These are phyloP conservation scores for Flaveria floridana DNA, from an alignment of 140 eudicot species.

Conservation along the genomic window DNA sequence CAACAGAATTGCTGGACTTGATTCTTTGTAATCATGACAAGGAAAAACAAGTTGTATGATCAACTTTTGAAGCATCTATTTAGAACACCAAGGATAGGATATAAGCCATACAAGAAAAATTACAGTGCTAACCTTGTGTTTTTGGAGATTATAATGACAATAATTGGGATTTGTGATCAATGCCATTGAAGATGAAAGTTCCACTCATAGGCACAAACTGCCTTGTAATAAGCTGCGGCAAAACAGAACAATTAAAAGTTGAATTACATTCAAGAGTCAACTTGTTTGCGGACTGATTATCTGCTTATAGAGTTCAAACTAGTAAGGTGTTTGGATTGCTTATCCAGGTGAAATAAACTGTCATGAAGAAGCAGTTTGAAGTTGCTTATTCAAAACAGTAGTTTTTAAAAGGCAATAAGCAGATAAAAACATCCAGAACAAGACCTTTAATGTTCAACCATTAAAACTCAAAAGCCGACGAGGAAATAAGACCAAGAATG, in stretches of 20 bases:
- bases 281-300: neutral
- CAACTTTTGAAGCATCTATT: neutral
- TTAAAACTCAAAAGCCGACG: conserved; percentile 1
- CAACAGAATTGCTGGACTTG: neutral
- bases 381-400: neutral
- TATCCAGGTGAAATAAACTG: neutral
- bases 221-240: conserved; percentile 72
- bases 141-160: conserved; percentile 43
- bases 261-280: neutral
- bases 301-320: neutral
- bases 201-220: conserved; percentile 93
- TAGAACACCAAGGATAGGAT: neutral
- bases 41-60: neutral
- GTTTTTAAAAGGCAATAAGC: neutral
- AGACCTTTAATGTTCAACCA: conserved; percentile 6
- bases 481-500: conserved; percentile 6
- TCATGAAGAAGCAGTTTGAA: neutral
- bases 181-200: conserved; percentile 87
- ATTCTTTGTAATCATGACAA: neutral
- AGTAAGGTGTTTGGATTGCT: neutral
- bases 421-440: neutral
- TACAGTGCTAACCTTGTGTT: conserved; percentile 28
- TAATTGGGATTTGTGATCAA: conserved; percentile 89
- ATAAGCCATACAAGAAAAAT: neutral
- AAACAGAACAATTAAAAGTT: conserved; percentile 11